A percentile compares a stretch with the other conserved stretches of the same genome.
Conservation (phyloP, 495 filamentous ascomycete genomes). For the Lasiosphaeris hirsuta region DNA sequence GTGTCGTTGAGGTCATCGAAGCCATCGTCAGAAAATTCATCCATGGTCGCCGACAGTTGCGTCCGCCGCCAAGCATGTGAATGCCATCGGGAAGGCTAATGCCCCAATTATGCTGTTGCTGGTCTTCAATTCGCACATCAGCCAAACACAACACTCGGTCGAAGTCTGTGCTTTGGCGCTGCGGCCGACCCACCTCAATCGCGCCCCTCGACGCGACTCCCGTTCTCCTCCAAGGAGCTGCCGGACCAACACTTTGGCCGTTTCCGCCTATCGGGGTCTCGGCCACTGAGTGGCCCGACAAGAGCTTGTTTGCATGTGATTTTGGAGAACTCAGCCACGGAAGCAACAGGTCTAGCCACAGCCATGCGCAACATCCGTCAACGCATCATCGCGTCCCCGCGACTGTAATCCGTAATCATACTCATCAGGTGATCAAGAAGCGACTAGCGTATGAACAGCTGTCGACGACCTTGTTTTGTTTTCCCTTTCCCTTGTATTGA, state of each 20-base stretch:
- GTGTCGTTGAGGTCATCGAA: constrained; percentile 45
- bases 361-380: neutral
- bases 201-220: no score
- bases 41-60: constrained; percentile 30
- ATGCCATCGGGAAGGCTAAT: constrained; percentile 16
- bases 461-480: no score
- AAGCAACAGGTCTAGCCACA: neutral
- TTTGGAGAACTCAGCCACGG: neutral
- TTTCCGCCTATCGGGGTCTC: neutral
- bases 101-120: neutral
- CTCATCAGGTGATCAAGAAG: no score
- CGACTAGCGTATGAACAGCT: no score
- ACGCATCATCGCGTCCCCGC: no score
- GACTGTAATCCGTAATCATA: no score
- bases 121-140: no score
- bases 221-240: no score
- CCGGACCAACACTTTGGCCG: neutral
- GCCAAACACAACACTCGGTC: no score
- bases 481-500: no score
- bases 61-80: constrained; percentile 7
- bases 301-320: neutral
- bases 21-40: constrained; percentile 48
- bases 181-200: no score
- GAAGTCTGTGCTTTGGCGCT: no score
- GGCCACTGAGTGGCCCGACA: neutral